Conservation (phyloP, 2,329 filamentous ascomycete species). For the Coniochaeta prunicola region DNA sequence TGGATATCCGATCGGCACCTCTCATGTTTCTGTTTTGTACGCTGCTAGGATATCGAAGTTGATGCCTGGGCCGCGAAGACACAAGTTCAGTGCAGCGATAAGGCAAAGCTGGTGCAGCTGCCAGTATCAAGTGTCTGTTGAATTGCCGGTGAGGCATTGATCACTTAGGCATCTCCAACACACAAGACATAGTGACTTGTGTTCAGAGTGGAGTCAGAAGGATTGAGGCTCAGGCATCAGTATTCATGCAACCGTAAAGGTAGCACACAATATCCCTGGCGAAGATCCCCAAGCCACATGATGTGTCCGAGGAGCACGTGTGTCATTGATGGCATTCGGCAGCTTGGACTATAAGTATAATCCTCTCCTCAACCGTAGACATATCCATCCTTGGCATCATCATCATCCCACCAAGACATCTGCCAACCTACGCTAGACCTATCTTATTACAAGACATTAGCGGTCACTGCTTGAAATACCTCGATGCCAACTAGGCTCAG, state of each 20-base stretch:
- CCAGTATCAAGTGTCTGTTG: not conserved
- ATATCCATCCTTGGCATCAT: not conserved
- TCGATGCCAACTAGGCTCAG: not conserved
- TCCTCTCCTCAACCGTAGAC: not conserved
- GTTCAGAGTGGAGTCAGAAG: not conserved
- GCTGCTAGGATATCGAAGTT: not conserved
- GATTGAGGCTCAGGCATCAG: not conserved
- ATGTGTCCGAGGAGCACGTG: not conserved
- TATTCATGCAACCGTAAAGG: not conserved
- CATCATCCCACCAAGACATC: not conserved
- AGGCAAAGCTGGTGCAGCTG: not conserved
- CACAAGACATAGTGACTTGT: not conserved
- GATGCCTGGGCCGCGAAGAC: not conserved
- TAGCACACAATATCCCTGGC: not conserved
- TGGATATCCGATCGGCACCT: not conserved
- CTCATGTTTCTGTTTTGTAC: not conserved
- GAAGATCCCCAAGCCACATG: not conserved
- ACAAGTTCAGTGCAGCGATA: not conserved
- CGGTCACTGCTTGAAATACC: not conserved
- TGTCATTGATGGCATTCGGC: not conserved
- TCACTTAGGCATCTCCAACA: not conserved
- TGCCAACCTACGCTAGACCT: not conserved
- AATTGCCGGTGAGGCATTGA: not conserved
- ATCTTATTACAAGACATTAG: not conserved
- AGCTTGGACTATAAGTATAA: not conserved